These are phyloP conservation scores for Pseudogymnoascus sp. DNA, from an alignment of 2,329 filamentous ascomycete species.

Conservation along the genomic window DNA sequence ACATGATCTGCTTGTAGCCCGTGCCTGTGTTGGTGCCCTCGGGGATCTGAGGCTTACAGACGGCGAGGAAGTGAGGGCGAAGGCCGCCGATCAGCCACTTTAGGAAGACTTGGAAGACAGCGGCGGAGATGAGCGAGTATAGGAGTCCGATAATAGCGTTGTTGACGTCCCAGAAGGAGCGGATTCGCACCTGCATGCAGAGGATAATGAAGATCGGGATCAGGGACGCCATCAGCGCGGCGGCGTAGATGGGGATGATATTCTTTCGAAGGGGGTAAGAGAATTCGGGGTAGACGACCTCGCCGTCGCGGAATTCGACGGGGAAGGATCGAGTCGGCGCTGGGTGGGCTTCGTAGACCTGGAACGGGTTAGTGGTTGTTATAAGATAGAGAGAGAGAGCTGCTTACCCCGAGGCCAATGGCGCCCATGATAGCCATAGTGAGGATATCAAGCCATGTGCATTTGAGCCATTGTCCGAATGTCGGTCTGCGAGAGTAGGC, in stretches of 20 bases:
- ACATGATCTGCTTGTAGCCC: conserved; percentile 51
- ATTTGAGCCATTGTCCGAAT: conserved; percentile 63
- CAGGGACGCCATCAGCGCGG: conserved; percentile 55
- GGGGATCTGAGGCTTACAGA: conserved; percentile 52
- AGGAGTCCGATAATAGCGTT: conserved; percentile 62
- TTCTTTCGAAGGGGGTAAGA: conserved; percentile 63
- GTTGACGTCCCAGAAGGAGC: conserved; percentile 62
- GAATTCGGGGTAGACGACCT: conserved; percentile 62
- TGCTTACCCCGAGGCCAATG: conserved; percentile 55
- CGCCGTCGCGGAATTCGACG: conserved; percentile 55
- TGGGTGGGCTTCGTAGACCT: conserved; percentile 57
- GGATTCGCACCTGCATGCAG: conserved; percentile 57
- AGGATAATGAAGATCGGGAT: conserved; percentile 59
- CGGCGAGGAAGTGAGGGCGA: conserved; percentile 62
- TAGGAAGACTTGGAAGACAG: conserved; percentile 69
- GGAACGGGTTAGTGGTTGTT: not conserved
- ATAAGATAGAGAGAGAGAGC: not conserved
- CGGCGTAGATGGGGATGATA: conserved; percentile 63
- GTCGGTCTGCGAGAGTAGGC: conserved; percentile 35
- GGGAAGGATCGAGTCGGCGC: conserved; percentile 63
- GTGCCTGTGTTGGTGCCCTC: conserved; percentile 32
- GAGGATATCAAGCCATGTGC: conserved; percentile 57
- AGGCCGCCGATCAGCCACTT: conserved; percentile 68
- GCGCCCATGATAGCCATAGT: conserved; percentile 60
- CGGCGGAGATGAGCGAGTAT: conserved; percentile 60